These are phyloP conservation scores for Phialophora expanda DNA, from an alignment of 2,329 filamentous ascomycete genomes.

Conservation along the genomic window DNA sequence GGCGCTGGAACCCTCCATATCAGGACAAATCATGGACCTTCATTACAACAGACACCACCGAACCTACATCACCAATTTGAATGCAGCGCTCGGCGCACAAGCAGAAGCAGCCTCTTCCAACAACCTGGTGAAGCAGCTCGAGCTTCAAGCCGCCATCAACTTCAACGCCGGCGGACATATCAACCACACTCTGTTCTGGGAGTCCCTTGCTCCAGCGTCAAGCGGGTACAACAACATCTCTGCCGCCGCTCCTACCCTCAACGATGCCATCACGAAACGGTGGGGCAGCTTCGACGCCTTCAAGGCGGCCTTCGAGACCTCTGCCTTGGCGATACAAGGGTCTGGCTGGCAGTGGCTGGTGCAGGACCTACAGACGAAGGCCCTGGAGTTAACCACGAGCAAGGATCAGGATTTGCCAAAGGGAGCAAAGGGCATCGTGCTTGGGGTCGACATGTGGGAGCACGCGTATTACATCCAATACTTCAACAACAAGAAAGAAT, in stretches of 20 bases:
- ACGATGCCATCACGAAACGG: conserved; percentile 64
- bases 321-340: conserved; percentile 75
- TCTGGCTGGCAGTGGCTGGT: conserved; percentile 91
- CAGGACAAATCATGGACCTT: conserved; percentile 92
- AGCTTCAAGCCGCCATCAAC: conserved; percentile 66
- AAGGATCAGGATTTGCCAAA: conserved; percentile 73
- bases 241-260: conserved; percentile 62
- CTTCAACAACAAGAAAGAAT: conserved; percentile 37
- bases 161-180: conserved; percentile 69
- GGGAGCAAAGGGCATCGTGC: conserved; percentile 58
- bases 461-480: conserved; percentile 85
- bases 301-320: conserved; percentile 67
- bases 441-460: conserved; percentile 91
- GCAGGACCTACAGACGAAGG: conserved; percentile 55
- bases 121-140: conserved; percentile 63
- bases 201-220: conserved; percentile 71
- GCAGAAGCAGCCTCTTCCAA: conserved; percentile 61
- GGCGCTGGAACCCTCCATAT: conserved; percentile 57
- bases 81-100: conserved; percentile 75
- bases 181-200: conserved; percentile 73
- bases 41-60: conserved; percentile 95
- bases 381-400: conserved; percentile 74
- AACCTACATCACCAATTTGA: conserved; percentile 89
- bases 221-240: conserved; percentile 60
- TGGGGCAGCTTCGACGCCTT: conserved; percentile 74